Evolutionary conservation across 169 alveolate species (phyloP).

Genomic region (Plasmodium reichenowi): DNA sequence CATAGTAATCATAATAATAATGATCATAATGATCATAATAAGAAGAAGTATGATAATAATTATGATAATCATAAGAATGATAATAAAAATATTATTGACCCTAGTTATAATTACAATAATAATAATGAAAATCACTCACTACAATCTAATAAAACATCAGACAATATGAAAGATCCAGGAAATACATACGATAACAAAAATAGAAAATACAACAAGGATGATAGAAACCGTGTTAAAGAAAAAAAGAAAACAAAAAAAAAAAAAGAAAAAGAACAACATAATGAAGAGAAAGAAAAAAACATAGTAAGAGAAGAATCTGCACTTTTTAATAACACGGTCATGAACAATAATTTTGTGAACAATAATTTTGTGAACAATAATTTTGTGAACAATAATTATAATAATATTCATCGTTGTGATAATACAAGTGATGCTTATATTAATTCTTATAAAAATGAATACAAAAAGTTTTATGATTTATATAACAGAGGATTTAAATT

Average conservation of each 20-base stretch:
- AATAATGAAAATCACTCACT: too few relatives aligned
- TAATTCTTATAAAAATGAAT: constrained; percentile 11
- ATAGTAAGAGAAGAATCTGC: too few relatives aligned
- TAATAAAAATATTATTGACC: too few relatives aligned
- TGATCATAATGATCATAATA: neutral
- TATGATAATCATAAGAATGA: neutral
- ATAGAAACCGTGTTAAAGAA: neutral
- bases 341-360: neutral
- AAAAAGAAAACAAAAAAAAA: neutral
- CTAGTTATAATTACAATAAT: too few relatives aligned
- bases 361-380: neutral
- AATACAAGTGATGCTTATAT: too few relatives aligned
- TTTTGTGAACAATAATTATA: neutral
- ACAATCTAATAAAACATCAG: too few relatives aligned
- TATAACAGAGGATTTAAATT: constrained; percentile 45
- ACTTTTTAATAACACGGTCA: too few relatives aligned
- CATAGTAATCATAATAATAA: neutral
- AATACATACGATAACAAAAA: too few relatives aligned
- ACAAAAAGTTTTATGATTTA: constrained; percentile 17
- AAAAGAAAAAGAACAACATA: neutral
- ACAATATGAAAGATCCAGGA: too few relatives aligned
- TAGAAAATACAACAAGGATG: neutral
- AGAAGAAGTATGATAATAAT: too few relatives aligned
- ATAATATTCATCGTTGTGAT: neutral
- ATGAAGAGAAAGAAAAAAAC: too few relatives aligned